phyloP scores from a whole-genome alignment of 2,329 filamentous ascomycete species.

The Fusarium hainanense region DNA sequence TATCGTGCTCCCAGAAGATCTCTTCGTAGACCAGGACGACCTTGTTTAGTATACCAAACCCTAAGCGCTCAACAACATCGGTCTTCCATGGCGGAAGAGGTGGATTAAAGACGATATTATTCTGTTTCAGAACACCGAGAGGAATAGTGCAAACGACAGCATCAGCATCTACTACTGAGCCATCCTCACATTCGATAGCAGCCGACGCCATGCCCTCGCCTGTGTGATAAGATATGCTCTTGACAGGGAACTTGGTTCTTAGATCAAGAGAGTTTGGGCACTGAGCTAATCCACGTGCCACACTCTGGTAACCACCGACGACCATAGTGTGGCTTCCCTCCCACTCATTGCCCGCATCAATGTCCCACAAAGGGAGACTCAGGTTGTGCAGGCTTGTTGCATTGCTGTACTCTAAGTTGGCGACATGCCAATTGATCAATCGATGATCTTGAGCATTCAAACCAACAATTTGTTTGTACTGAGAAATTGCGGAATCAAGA shows the following conservation, averaged over 20 bases:
- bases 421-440: conserved; percentile 96
- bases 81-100: conserved; percentile 88
- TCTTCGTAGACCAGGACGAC: conserved; percentile 89
- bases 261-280: conserved; percentile 82
- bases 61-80: conserved; percentile 82
- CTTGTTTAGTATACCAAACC: conserved; percentile 95
- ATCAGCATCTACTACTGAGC: conserved; percentile 82
- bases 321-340: conserved; percentile 95
- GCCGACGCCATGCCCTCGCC: conserved; percentile 61
- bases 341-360: conserved; percentile 97
- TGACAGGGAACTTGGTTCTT: conserved; percentile 77
- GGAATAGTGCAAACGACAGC: conserved; percentile 91
- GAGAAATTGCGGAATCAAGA: conserved; percentile 88
- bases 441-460: conserved; percentile 88
- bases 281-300: conserved; percentile 86
- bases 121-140: conserved; percentile 89
- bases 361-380: conserved; percentile 93
- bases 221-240: conserved; percentile 73
- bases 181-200: conserved; percentile 80
- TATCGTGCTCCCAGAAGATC: conserved; percentile 88
- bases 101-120: conserved; percentile 85
- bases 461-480: conserved; percentile 86
- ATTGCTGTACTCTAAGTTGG: conserved; percentile 97
- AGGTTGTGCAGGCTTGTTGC: conserved; percentile 87
- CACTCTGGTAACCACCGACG: conserved; percentile 90